These are phyloP conservation scores for Silybum marianum DNA, from an alignment of 129 eudicot genomes.

Conservation along the genomic window DNA sequence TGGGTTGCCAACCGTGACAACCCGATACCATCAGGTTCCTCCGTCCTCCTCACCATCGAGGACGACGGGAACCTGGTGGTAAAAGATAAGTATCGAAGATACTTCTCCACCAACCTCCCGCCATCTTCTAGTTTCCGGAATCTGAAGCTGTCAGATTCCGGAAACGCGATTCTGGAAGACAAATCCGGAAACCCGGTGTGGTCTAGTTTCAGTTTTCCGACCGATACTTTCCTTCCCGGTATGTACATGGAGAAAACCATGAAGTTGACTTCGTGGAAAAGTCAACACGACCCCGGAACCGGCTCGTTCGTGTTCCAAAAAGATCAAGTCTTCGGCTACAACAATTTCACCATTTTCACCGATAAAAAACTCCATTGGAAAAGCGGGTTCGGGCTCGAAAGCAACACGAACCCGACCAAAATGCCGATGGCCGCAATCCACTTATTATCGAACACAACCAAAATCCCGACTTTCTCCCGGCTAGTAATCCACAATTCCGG, in stretches of 20 bases:
- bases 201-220: constrained; percentile 57
- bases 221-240: constrained; percentile 67
- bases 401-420: constrained; percentile 33
- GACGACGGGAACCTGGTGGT: constrained; percentile 45
- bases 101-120: constrained; percentile 21
- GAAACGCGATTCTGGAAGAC: constrained; percentile 46
- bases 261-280: constrained; percentile 61
- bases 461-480: constrained; percentile 16
- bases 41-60: constrained; percentile 19
- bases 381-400: constrained; percentile 37
- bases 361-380: constrained; percentile 39
- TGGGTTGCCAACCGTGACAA: constrained; percentile 73
- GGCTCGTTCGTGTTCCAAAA: constrained; percentile 49
- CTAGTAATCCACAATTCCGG: constrained; percentile 41
- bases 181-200: constrained; percentile 35
- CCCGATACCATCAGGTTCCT: constrained; percentile 24
- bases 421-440: constrained; percentile 31
- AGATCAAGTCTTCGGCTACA: constrained; percentile 38
- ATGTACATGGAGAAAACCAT: constrained; percentile 45
- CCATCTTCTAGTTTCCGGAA: constrained; percentile 21
- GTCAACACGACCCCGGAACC: constrained; percentile 47
- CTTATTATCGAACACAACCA: constrained; percentile 24
- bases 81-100: constrained; percentile 12
- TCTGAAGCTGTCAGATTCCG: constrained; percentile 45
- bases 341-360: constrained; percentile 30